A percentile compares a stretch with the other conserved stretches of the same genome.
phyloP scores from a whole-genome alignment of 2,329 filamentous ascomycete species.

The Elsinoe batatas region DNA sequence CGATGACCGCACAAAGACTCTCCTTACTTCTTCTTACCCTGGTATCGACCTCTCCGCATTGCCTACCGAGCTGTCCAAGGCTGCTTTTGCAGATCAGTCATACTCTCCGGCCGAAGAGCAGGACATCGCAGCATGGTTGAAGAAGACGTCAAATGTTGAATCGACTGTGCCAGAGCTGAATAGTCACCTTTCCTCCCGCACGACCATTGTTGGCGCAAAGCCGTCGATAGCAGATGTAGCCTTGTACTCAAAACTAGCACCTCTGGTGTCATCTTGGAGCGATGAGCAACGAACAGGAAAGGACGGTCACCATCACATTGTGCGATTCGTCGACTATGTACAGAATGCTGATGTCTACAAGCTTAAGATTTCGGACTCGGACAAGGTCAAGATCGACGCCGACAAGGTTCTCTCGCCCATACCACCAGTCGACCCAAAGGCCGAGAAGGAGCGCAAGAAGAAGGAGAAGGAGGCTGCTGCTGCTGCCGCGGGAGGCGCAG shows the following conservation, averaged over 20 bases:
- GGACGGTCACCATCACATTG: conserved; percentile 80
- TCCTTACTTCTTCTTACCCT: conserved; percentile 4
- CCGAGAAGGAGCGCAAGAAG: conserved; percentile 86
- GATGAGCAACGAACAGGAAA: conserved; percentile 82
- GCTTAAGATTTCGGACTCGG: conserved; percentile 56
- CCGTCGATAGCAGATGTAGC: conserved; percentile 80
- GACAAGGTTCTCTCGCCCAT: conserved; percentile 79
- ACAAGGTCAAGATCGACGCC: conserved; percentile 70
- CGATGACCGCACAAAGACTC: neutral
- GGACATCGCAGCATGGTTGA: conserved; percentile 84
- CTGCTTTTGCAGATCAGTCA: neutral
- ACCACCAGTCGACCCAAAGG: conserved; percentile 81
- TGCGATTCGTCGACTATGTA: conserved; percentile 86
- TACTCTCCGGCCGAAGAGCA: conserved; percentile 73
- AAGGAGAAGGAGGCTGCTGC: conserved; percentile 33
- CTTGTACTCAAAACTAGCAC: conserved; percentile 68
- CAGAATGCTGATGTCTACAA: conserved; percentile 71
- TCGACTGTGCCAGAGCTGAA: conserved; percentile 68
- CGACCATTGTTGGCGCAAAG: conserved; percentile 81
- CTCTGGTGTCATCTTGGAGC: conserved; percentile 68
- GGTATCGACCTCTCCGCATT: conserved; percentile 1
- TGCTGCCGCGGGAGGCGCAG: conserved; percentile 38
- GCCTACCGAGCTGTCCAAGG: neutral
- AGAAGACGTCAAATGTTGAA: conserved; percentile 58
- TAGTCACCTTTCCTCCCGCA: conserved; percentile 75